phyloP scores from a whole-genome alignment of 208 protist species.

The Lotmaria passim region DNA sequence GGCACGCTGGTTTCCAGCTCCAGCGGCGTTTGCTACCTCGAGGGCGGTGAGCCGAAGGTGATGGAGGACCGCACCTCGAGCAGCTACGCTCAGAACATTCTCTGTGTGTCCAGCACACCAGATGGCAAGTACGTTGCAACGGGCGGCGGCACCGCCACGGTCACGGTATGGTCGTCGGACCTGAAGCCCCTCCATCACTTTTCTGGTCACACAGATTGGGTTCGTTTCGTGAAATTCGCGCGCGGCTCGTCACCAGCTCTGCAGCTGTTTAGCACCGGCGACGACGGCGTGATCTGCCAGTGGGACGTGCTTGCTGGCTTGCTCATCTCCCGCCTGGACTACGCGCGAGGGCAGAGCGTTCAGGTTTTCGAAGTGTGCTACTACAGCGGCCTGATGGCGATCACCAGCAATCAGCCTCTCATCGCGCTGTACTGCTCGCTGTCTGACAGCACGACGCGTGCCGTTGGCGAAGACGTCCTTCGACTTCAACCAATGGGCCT shows the following conservation, averaged over 20 bases:
- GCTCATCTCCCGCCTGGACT: slow-evolving; percentile 65
- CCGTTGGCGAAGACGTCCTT: slow-evolving; percentile 42
- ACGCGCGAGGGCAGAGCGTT: slow-evolving; percentile 63
- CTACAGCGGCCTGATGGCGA: slow-evolving; percentile 62
- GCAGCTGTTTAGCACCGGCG: slow-evolving; percentile 80
- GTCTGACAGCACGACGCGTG: slow-evolving; percentile 36
- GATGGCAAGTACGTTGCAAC: slow-evolving; percentile 71
- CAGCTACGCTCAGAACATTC: slow-evolving; percentile 56
- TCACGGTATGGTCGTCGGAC: slow-evolving; percentile 71
- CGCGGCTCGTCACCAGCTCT: slow-evolving; percentile 32
- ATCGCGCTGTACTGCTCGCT: slow-evolving; percentile 61
- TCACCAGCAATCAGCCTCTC: slow-evolving; percentile 56
- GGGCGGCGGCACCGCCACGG: slow-evolving; percentile 53
- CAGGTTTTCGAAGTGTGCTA: slow-evolving; percentile 82
- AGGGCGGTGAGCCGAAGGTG: slow-evolving; percentile 9
- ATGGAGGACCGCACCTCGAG: slow-evolving; percentile 26
- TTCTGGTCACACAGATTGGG: slow-evolving; percentile 81
- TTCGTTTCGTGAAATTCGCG: slow-evolving; percentile 82
- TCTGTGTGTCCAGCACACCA: slow-evolving; percentile 69
- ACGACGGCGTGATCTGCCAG: slow-evolving; percentile 79
- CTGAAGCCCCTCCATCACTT: slow-evolving; percentile 65
- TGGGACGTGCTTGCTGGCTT: slow-evolving; percentile 74
- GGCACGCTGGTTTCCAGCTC: slow-evolving; percentile 37
- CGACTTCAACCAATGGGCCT: slow-evolving; percentile 56
- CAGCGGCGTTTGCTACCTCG: slow-evolving; percentile 32